Evolutionary conservation across 73 alveolate species (phyloP), one percentile per base, ranked within the genome.

Genomic region (Stentor roeselii): DNA sequence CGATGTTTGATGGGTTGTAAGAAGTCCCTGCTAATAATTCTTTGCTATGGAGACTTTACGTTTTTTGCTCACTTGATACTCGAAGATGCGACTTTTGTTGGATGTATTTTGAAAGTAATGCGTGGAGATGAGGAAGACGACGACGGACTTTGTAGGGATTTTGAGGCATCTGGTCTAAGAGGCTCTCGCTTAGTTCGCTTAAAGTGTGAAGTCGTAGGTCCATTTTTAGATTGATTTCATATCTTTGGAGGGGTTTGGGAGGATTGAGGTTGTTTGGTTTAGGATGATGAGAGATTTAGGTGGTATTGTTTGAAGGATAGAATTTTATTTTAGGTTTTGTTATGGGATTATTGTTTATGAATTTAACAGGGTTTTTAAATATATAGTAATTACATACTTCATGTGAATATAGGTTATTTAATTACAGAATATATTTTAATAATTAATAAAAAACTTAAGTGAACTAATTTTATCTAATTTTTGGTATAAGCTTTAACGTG

Each of bases 91-190:
- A n/a, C 34, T 67, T 67, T 67, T 67, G 80, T n/a, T 30, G 15
- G 42, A 67, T 67, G 80, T 67, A 67, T 67, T 67, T 67, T 15
- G n/a, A 14, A 30, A 67, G 41, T 21, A 67, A 32, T 21, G 80
- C 80, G 42, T 67, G 80, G 80, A 67, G 21, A 32, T 67, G 80
- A 2, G 80, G 80, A 2, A 67, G 80, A 1, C 41, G 37, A 40
- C 80, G 80, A 1, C 34, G 21, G 0, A 67, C 80, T 67, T 67
- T 67, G 37, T 27, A 67, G 34, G 34, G n/a, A 2, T 40, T 67
- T 34, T 67, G 80, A 27, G 80, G 80, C 27, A 67, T 34, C 27
- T 67, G 80, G 21, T 67, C 80, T 30, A 67, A 34, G 34, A 67
- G 80, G 34, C 80, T 67, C 34, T 67, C 80, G 14, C 50, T 30